Percentiles rank a stretch among this genome's conserved stretches.
Conservation (phyloP, 257 asterid genomes). For the Ballota nigra region DNA sequence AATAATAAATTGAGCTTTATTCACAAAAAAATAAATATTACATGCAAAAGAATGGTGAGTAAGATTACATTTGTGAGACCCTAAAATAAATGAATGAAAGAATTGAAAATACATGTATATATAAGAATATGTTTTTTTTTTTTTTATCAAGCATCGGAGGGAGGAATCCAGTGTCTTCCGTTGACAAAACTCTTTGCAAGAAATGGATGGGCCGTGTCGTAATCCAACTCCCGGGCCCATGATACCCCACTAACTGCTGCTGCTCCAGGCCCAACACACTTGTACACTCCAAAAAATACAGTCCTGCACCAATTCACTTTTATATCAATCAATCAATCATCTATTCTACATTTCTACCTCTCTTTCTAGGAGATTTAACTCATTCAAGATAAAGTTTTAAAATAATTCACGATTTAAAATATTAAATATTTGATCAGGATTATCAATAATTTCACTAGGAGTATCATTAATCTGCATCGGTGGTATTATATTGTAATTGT, state of each 20-base stretch:
- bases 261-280: conserved; percentile 45
- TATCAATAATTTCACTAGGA: too few species aligned
- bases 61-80: neutral
- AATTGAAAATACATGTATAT: neutral
- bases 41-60: neutral
- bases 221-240: conserved; percentile 49
- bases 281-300: conserved; percentile 45
- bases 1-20: neutral
- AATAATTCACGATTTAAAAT: too few species aligned
- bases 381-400: too few species aligned
- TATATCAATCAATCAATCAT: too few species aligned
- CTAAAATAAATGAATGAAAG: neutral
- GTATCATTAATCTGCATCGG: too few species aligned
- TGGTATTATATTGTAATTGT: too few species aligned
- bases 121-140: too few species aligned
- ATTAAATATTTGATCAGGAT: too few species aligned
- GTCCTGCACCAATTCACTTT: conserved; percentile 28
- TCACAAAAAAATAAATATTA: neutral
- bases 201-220: conserved; percentile 44
- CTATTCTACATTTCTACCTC: too few species aligned
- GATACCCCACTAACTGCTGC: conserved; percentile 61
- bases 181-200: conserved; percentile 82
- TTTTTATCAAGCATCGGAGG: conserved; percentile 43
- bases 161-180: conserved; percentile 88
- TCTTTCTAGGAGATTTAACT: too few species aligned